A percentile compares a stretch with the other conserved stretches of the same genome.
Evolutionary conservation across 371 early-diverging fungal genomes (phyloP).

Genomic region (Mortierella sp.): DNA sequence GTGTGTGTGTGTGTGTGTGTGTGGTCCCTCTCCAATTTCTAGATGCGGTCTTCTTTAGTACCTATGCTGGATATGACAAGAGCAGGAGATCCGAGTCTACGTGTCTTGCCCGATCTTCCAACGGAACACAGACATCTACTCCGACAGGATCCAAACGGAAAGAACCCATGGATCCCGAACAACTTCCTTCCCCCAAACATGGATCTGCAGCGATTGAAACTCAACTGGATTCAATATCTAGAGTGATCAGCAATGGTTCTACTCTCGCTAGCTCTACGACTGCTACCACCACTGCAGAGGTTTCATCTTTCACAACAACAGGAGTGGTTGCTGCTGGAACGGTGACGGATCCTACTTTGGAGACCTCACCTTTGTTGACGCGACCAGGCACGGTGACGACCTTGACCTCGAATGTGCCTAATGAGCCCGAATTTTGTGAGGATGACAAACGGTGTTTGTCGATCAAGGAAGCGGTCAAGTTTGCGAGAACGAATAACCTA

Average conservation of each 20-base stretch:
- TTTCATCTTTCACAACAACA: too few species aligned
- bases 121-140: neutral
- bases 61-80: conserved; percentile 78
- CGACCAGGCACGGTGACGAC: too few species aligned
- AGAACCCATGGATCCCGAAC: conserved; percentile 28
- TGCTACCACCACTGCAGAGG: too few species aligned
- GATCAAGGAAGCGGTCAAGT: conserved; percentile 83
- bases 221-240: too few species aligned
- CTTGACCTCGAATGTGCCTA: too few species aligned
- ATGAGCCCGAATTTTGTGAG: conserved; percentile 34
- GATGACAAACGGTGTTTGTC: conserved; percentile 54
- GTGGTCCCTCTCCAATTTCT: too few species aligned
- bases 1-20: too few species aligned
- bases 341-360: too few species aligned
- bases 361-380: too few species aligned
- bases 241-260: too few species aligned
- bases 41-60: conserved; percentile 92
- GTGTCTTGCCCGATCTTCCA: neutral
- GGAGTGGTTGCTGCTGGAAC: too few species aligned
- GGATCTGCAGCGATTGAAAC: conserved; percentile 1
- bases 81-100: neutral
- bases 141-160: conserved; percentile 23
- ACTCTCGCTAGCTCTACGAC: too few species aligned
- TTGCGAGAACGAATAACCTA: conserved; percentile 70
- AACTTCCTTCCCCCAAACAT: conserved; percentile 48